Base-by-base conservation (phyloP, 441 rosid species). In the Daphne laureola region DNA sequence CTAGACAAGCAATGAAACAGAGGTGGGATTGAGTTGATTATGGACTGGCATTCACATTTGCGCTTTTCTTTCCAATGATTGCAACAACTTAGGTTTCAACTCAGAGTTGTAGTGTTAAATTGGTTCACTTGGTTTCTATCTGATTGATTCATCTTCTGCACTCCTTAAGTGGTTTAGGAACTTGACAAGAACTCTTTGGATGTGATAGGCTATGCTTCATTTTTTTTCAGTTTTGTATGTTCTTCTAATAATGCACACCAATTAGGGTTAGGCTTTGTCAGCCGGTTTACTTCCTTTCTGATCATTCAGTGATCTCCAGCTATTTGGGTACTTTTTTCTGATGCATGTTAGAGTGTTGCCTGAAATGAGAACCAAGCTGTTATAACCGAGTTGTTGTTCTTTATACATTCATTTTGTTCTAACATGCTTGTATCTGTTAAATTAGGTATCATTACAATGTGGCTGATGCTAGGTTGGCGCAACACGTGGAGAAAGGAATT, bases 401-500 rank as follows among this genome's bases (percentile, higher is more conserved):
- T 17, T 27, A 7, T 12, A 14, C 38, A 5, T 58, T 14, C 16
- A 35, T 11, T 0, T 57, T 54, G 15, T 14, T 5, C 53, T 65
- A 49, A 66, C 43, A 49, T 63, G 63, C 58, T 56, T 17, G 27
- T 46, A 61, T 66, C 14, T 60, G 43, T 42, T 67, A 49, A 51
- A 58, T 48, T 64, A 93, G 99, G 96, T 89, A 93, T 67, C 99
- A 89, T 76, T 93, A 93, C 61, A 89, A 93, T 73, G 99, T 93
- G 23, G 92, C 96, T 17, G 97, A 93, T 79, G 82, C 71, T 60
- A 89, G 99, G 69, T 71, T 93, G 77, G 74, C 87, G 17, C 99
- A 93, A 64, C 97, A 93, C 75, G 88, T 93, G 59, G 97, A 93
- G 64, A 83, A 86, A 76, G 99, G 99, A 70, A 74, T 79, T 55